phyloP scores from a whole-genome alignment of 2,329 filamentous ascomycete species.

The Zymoseptoria brevis region DNA sequence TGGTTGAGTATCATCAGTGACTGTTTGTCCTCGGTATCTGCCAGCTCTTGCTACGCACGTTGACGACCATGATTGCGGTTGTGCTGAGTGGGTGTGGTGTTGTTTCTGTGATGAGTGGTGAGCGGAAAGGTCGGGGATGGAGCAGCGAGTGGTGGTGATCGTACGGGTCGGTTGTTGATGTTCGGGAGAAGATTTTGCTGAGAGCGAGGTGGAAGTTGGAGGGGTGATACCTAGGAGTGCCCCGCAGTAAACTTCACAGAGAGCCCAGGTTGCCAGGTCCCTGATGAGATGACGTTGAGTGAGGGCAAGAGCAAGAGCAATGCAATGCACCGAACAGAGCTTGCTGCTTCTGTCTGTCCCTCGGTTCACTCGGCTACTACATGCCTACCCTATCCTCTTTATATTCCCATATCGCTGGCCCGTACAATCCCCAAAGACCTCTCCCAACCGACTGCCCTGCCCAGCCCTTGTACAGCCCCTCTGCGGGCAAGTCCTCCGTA shows the following conservation, averaged over 20 bases:
- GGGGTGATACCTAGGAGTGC: background rate
- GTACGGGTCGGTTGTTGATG: slow-evolving; percentile 1
- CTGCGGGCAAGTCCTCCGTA: background rate
- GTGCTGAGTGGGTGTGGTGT: slow-evolving; percentile 4
- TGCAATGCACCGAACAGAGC: too few relatives aligned
- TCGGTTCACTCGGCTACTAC: background rate
- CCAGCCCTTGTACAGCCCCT: background rate
- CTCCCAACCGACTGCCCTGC: background rate
- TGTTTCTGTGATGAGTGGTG: slow-evolving; percentile 9
- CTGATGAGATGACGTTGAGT: background rate
- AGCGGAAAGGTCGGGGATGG: background rate
- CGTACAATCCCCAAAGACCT: background rate
- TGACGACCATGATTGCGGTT: slow-evolving; percentile 38
- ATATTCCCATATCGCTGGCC: slow-evolving; percentile 3
- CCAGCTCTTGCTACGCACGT: slow-evolving; percentile 29
- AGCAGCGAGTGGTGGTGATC: background rate
- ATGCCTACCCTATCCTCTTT: too few relatives aligned
- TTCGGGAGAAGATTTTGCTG: slow-evolving; percentile 2
- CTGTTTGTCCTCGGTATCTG: slow-evolving; percentile 7
- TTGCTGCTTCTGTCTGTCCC: too few relatives aligned
- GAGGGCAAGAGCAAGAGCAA: too few relatives aligned
- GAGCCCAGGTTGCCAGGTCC: too few relatives aligned
- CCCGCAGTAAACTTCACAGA: background rate
- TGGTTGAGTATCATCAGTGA: slow-evolving; percentile 32
- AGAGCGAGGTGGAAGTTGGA: background rate